Percentiles rank a stretch among this genome's conserved stretches.
phyloP scores from a whole-genome alignment of 441 rosid species.

The Syzygium malaccense region DNA sequence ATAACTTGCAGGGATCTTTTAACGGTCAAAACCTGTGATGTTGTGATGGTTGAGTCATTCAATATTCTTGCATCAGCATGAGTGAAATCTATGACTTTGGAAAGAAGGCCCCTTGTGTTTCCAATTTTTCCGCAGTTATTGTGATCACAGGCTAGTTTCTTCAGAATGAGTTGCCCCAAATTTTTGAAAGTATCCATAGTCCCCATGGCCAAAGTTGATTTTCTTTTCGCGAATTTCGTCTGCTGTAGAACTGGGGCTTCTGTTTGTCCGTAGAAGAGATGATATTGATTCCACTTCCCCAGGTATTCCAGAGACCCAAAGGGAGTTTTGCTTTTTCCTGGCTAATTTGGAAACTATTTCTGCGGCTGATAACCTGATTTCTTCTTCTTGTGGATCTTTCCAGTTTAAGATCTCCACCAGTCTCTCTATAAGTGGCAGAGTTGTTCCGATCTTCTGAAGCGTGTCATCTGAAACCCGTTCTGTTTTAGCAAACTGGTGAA shows the following conservation, averaged over 20 bases:
- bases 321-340: slow-evolving; percentile 71
- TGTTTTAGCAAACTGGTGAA: slow-evolving; percentile 43
- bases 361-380: slow-evolving; percentile 56
- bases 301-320: slow-evolving; percentile 73
- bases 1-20: no score
- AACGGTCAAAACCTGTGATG: no score
- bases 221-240: slow-evolving; percentile 82
- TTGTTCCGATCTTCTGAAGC: slow-evolving; percentile 71
- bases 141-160: no score
- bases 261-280: slow-evolving; percentile 54
- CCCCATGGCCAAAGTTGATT: no score
- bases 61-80: no score
- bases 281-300: slow-evolving; percentile 94
- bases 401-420: slow-evolving; percentile 91
- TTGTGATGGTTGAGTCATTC: no score
- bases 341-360: slow-evolving; percentile 71
- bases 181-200: no score
- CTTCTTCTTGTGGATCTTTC: slow-evolving; percentile 32
- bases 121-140: no score
- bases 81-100: no score
- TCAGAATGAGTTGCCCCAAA: no score
- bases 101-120: no score
- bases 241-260: slow-evolving; percentile 19
- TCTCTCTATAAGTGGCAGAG: slow-evolving; percentile 54
- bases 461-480: slow-evolving; percentile 58